Evolutionary conservation across 2,329 filamentous ascomycete genomes (phyloP).

Genomic region (Curvularia lunata): DNA sequence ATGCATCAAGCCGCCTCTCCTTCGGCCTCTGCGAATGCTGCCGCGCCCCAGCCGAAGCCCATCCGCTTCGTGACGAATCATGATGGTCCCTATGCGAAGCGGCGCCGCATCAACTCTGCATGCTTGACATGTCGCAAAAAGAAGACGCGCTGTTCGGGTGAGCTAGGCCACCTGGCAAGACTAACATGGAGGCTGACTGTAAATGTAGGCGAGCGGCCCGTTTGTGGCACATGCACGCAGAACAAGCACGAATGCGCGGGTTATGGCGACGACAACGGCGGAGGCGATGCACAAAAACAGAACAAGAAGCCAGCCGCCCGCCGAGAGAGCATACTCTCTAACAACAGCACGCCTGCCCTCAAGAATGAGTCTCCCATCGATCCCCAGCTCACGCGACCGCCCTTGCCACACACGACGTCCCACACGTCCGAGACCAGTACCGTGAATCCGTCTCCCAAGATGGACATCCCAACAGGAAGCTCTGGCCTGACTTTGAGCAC

Average conservation of each 20-base stretch:
- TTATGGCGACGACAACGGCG: slow-evolving; percentile 50
- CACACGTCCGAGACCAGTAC: slow-evolving; percentile 32
- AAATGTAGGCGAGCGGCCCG: slow-evolving; percentile 46
- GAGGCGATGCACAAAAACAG: slow-evolving; percentile 28
- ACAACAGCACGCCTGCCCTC: slow-evolving; percentile 15
- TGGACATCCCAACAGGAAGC: slow-evolving; percentile 26
- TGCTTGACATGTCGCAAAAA: slow-evolving; percentile 58
- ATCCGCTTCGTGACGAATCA: slow-evolving; percentile 53
- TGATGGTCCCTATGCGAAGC: slow-evolving; percentile 51
- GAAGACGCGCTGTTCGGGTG: slow-evolving; percentile 58
- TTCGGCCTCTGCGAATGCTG: slow-evolving; percentile 37
- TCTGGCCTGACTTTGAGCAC: slow-evolving; percentile 53
- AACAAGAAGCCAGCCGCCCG: slow-evolving; percentile 27
- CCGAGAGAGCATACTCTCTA: slow-evolving; percentile 26
- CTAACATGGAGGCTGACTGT: slow-evolving; percentile 13
- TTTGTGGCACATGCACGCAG: slow-evolving; percentile 55
- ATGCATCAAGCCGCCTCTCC: slow-evolving; percentile 44
- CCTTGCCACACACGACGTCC: slow-evolving; percentile 29
- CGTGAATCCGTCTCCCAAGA: slow-evolving; percentile 25
- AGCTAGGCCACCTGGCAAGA: not conserved
- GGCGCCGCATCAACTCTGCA: slow-evolving; percentile 50
- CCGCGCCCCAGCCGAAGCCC: slow-evolving; percentile 44
- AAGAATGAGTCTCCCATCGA: slow-evolving; percentile 31
- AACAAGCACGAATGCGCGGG: slow-evolving; percentile 58
- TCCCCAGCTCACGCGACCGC: slow-evolving; percentile 37